Base-by-base conservation (phyloP, 2,329 filamentous ascomycete species). In the Neofusicoccum ribis region DNA sequence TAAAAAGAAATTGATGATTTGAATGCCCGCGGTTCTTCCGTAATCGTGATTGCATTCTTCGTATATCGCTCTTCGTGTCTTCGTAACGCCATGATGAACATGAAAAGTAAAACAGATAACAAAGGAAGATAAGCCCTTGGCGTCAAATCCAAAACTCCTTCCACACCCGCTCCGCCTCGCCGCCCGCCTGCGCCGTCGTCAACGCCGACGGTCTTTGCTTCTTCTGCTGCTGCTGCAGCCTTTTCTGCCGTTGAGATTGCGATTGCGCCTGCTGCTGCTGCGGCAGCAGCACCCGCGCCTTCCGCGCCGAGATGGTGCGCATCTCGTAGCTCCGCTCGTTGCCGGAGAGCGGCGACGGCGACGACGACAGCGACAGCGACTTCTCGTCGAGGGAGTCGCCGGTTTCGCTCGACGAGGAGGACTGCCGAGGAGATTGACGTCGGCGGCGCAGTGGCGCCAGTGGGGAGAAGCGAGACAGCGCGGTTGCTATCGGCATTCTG, bases 111-210 rank as follows among this genome's bases (percentile, higher is more conserved):
- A 49, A 49, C 11, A 27, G 9, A 23, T 2, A 49, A 49, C 23
- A 23, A 23, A 23, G 23, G 23, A 23, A 23, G 23, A 23, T 23
- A 23, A 39, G 11, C 11, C 11, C 49, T n/a, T 51, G 23, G 6
- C 1, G 5, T 60, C 56, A 60, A n/a, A 60, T 60, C 56, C 56
- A 60, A 41, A 41, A 60, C 31, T 60, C 56, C 43, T 27, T 60
- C 56, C 56, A 60, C 14, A 60, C 20, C 27, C 31, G 44, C 27
- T 34, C 56, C 3, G 56, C 27, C 17, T 60, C 56, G 3, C 9
- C 15, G 11, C 31, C 56, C 43, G 14, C 0, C 50, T 36, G 15
- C n/a, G 50, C n/a, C 14, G 50, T 43, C 11, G 27, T 4, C 51
- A n/a, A 2, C 11, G 20, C 15, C 15, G 11, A 1, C 1, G 4